Base-by-base conservation (phyloP, 1,284 basidiomycete species). In the Papiliotrema flavescens region DNA sequence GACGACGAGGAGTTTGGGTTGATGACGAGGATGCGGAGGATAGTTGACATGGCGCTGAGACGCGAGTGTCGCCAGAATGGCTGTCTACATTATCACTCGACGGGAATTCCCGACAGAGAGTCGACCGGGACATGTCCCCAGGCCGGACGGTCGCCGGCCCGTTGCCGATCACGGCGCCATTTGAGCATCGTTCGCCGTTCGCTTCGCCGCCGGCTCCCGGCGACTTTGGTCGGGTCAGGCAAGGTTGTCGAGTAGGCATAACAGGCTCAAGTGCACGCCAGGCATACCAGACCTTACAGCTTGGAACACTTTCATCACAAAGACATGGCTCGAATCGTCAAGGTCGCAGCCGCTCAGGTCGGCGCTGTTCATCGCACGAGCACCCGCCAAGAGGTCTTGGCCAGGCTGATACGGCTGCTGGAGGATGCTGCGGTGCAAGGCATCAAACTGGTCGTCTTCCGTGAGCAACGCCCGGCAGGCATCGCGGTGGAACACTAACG, bases 341-440 rank as follows among this genome's bases (percentile, higher is more conserved):
- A 61, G 40, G 67, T 72, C 6, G 68, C 68, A 0, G 70, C 70
- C 36, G 67, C 64, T n/a, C 70, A 72, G 47, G 70, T 72, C 8
- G 70, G 69, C 9, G 64, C 64, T 19, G 60, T 72, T 4, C 67
- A 72, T 49, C 59, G 67, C 13, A 46, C 50, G 2, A 64, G 65
- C 7, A 46, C 61, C 13, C 57, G 63, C 15, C 40, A 53, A n/a
- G 59, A 64, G 37, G 60, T 67, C 24, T 44, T 72, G 37, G 49
- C 49, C 1, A 49, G 70, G 20, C 56, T 72, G 26, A 60, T 64
- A 52, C 48, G 53, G 9, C 60, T 72, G 3, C 56, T 72, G 32
- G 60, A 66, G 34, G 40, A 63, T 9, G 70, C 69, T 9, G 59
- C 62, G 8, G 36, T 42, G 0, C 52, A 65, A 35, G 51, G 53